phyloP scores from a whole-genome alignment of 768 basidiomycete genomes.

The Trametopsis cervina region DNA sequence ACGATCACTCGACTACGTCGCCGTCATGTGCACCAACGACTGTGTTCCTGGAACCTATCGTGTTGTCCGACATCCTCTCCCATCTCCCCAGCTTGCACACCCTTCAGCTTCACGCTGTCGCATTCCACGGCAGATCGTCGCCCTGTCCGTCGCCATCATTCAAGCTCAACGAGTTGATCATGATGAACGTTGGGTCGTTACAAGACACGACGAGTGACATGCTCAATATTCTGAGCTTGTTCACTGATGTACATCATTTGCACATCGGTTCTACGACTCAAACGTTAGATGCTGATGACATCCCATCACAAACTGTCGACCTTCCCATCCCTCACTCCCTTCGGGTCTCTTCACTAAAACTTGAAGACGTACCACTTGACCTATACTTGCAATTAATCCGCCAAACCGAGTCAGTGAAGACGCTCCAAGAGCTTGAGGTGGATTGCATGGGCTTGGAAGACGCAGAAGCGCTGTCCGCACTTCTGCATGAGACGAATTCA shows the following conservation, averaged over 20 bases:
- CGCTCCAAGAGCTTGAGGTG: not conserved
- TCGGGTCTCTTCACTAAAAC: not conserved
- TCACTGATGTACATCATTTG: not conserved
- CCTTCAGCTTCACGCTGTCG: slow-evolving; percentile 7
- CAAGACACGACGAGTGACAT: slow-evolving; percentile 2
- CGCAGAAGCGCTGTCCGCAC: not conserved
- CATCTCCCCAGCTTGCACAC: slow-evolving; percentile 1
- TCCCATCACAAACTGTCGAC: not conserved
- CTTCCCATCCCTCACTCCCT: not conserved
- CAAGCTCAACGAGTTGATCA: not conserved
- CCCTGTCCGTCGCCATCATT: not conserved
- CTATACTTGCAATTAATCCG: not conserved
- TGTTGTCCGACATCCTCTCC: not conserved
- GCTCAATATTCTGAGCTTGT: slow-evolving; percentile 3
- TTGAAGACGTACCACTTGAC: slow-evolving; percentile 3
- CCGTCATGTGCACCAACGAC: not conserved
- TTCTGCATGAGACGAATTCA: not conserved
- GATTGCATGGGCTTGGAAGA: slow-evolving; percentile 2
- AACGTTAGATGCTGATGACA: not conserved
- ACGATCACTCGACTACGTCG: not conserved
- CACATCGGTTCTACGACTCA: slow-evolving; percentile 2
- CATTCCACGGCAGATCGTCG: not conserved
- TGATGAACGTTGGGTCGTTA: slow-evolving; percentile 4
- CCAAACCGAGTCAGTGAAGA: not conserved
- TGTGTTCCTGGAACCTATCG: not conserved